These are phyloP conservation scores for Acanthamoeba lenticulata DNA, from an alignment of 208 protist species.

Conservation along the genomic window DNA sequence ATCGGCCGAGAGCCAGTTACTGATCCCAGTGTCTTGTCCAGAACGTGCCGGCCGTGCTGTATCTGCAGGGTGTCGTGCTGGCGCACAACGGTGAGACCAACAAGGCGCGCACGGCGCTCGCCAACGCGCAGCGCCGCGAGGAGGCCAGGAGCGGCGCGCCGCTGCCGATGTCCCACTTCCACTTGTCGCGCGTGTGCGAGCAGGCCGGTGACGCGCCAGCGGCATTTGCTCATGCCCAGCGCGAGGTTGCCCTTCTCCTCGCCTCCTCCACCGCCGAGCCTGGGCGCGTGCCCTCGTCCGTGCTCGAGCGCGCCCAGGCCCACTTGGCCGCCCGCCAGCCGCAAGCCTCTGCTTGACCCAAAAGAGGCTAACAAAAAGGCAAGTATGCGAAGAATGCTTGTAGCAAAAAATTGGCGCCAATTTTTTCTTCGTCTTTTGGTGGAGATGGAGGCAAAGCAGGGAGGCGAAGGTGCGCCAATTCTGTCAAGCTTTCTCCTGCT, in stretches of 20 bases:
- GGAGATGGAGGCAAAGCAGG: no score
- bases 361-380: no score
- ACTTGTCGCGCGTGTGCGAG: not conserved
- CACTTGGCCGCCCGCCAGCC: no score
- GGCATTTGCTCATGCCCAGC: not conserved
- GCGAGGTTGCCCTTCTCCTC: not conserved
- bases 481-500: no score
- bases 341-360: no score
- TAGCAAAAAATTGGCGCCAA: no score
- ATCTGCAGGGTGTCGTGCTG: not conserved
- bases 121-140: not conserved
- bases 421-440: no score
- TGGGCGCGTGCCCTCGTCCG: not conserved
- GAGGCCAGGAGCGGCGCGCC: not conserved
- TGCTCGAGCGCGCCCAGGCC: not conserved
- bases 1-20: not conserved
- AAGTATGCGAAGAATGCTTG: no score
- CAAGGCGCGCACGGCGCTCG: not conserved
- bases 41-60: not conserved
- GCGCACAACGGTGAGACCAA: slow-evolving; percentile 3
- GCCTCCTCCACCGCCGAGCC: not conserved
- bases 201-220: not conserved
- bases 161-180: not conserved
- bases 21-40: not conserved
- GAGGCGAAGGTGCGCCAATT: no score